A percentile compares a stretch with the other conserved stretches of the same genome.
phyloP scores from a whole-genome alignment of 257 asterid genomes.

The Anisodus tanguticus region DNA sequence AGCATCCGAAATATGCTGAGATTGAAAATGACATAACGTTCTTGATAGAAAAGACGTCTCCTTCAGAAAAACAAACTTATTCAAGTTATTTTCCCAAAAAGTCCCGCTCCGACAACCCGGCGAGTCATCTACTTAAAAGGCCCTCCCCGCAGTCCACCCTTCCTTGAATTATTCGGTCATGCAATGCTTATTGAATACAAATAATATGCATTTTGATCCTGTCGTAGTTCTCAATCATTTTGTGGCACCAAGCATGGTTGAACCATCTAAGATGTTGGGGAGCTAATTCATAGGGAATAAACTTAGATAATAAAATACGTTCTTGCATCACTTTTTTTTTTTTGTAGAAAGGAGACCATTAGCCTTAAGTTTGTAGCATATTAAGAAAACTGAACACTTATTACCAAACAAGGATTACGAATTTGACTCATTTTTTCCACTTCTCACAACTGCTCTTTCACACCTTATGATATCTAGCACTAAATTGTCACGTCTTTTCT shows the following conservation, averaged over 20 bases:
- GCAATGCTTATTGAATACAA: background rate
- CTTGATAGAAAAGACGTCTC: too few relatives aligned
- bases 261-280: background rate
- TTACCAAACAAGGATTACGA: background rate
- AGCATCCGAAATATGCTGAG: too few relatives aligned
- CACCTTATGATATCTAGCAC: background rate
- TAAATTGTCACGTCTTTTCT: background rate
- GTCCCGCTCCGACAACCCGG: too few relatives aligned
- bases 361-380: background rate
- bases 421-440: background rate
- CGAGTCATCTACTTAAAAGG: too few relatives aligned
- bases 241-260: background rate
- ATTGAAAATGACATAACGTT: too few relatives aligned
- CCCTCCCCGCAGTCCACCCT: too few relatives aligned
- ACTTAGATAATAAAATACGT: background rate
- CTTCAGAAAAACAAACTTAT: too few relatives aligned
- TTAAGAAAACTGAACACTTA: background rate
- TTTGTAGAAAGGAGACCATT: too few relatives aligned
- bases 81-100: too few relatives aligned
- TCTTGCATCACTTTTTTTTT: background rate
- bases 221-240: background rate
- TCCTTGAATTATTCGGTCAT: too few relatives aligned
- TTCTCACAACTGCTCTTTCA: background rate
- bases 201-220: background rate
- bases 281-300: background rate